These are phyloP conservation scores for Dactylonectria macrodidyma DNA, from an alignment of 2,329 filamentous ascomycete species.

Conservation along the genomic window DNA sequence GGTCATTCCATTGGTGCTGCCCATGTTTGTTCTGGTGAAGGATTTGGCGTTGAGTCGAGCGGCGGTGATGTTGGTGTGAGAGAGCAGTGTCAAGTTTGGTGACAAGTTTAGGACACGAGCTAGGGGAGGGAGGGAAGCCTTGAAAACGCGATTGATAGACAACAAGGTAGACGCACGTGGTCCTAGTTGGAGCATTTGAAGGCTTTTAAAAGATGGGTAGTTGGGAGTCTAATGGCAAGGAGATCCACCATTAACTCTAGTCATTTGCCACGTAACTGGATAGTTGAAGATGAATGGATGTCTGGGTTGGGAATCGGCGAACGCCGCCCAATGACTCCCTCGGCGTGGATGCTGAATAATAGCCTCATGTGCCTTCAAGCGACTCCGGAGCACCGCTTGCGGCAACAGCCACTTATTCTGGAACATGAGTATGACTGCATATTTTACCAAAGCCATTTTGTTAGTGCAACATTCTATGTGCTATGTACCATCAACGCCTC, in stretches of 20 bases:
- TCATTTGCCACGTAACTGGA: constrained; percentile 11
- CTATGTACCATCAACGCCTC: background rate
- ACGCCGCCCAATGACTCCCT: constrained; percentile 42
- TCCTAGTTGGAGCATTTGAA: constrained; percentile 44
- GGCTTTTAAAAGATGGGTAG: constrained; percentile 25
- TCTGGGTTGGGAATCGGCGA: constrained; percentile 17
- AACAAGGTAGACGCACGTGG: constrained; percentile 40
- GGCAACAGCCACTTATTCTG: constrained; percentile 1
- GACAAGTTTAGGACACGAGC: constrained; percentile 32
- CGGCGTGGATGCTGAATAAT: constrained; percentile 44
- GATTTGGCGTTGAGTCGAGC: constrained; percentile 23
- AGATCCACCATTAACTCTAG: constrained; percentile 29
- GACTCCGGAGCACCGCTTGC: constrained; percentile 12
- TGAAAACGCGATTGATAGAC: constrained; percentile 38
- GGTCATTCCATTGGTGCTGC: constrained; percentile 52
- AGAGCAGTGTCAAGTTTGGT: constrained; percentile 35
- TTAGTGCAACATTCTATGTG: background rate
- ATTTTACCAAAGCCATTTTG: background rate
- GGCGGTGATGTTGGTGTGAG: constrained; percentile 27
- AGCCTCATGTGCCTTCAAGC: constrained; percentile 13
- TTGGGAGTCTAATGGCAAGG: constrained; percentile 30
- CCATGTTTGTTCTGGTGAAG: constrained; percentile 46
- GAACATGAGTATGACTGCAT: background rate
- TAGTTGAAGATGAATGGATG: constrained; percentile 1
- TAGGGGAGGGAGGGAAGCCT: constrained; percentile 26